A percentile compares a stretch with the other conserved stretches of the same genome.
These are phyloP conservation scores for Plasmodium reichenowi DNA, from an alignment of 169 alveolate species.

Conservation along the genomic window DNA sequence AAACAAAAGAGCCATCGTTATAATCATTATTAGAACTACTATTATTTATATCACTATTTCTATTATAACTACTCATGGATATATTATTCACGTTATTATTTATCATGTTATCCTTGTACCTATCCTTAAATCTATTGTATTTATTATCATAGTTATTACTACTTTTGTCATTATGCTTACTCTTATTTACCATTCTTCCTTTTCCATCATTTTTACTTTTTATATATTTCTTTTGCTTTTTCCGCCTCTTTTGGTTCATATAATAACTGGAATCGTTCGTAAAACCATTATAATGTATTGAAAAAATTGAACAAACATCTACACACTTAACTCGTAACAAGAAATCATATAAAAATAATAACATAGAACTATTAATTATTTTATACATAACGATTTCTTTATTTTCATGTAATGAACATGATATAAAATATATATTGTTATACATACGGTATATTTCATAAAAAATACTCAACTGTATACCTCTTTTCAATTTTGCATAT, in stretches of 20 bases:
- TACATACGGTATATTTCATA: slow-evolving; percentile 50
- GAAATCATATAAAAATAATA: slow-evolving; percentile 69
- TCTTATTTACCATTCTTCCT: background rate
- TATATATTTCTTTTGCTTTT: background rate
- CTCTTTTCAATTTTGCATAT: slow-evolving; percentile 20
- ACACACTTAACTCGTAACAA: slow-evolving; percentile 48
- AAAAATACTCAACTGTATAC: slow-evolving; percentile 47
- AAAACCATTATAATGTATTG: slow-evolving; percentile 73
- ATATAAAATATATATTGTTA: slow-evolving; percentile 59
- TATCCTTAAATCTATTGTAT: background rate
- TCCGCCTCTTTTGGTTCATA: background rate
- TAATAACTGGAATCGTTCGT: background rate
- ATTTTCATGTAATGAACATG: slow-evolving; percentile 66
- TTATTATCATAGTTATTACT: background rate
- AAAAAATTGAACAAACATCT: slow-evolving; percentile 39
- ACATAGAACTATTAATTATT: slow-evolving; percentile 49
- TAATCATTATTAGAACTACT: background rate
- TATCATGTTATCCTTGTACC: background rate
- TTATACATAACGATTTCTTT: slow-evolving; percentile 73
- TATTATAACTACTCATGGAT: background rate
- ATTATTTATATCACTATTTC: background rate
- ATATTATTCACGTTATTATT: background rate
- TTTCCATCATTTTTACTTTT: background rate
- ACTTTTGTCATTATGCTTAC: background rate
- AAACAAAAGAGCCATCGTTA: background rate